Evolutionary conservation across 1,139 yeast genomes (phyloP), one percentile per base, ranked within the genome.

Genomic region (Meyerozyma athensensis): DNA sequence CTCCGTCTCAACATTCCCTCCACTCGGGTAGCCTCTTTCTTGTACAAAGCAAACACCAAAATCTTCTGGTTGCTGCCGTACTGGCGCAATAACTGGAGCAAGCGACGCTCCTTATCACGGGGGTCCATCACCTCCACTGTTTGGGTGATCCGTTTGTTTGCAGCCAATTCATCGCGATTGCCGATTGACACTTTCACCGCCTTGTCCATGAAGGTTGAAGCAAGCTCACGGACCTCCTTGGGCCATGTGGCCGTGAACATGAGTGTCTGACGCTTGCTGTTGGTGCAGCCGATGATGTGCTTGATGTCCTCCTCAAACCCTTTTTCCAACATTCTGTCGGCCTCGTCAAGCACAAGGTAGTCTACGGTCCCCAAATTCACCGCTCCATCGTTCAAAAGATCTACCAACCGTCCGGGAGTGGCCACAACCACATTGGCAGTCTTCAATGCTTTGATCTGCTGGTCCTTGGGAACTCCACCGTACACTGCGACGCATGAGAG

Each of bases 231-330:
- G 34, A 92, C 97, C 65, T 90, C 96, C 44, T 78, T 79, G 7
- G 95, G 86, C 94, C 94, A 84, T 4, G 95, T 84, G 21, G 95
- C 95, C 4, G 94, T 84, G 60, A 85, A 85, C 94, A 84, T 85
- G 47, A 86, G 76, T 0, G 97, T 87, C 59, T 86, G 95, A 58
- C 96, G 79, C 9, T 59, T 46, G 31, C 63, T 51, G 14, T 63
- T 65, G 17, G 85, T 74, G 34, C 71, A 62, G 10, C 77, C 68
- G 54, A 92, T 81, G 47, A 94, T 87, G 46, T 73, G 71, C 62
- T 86, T 87, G 58, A 92, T 92, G 62, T 90, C 98, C 58, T 90
- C 95, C 65, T 92, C 98, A 55, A 92, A 92, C 23, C 99, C 99
- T 51, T 68, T 71, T 62, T 92, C 98, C 46, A 92, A 76, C 98